Evolutionary conservation across 1,284 basidiomycete genomes (phyloP).

Genomic region (Rhodotorula sp.): DNA sequence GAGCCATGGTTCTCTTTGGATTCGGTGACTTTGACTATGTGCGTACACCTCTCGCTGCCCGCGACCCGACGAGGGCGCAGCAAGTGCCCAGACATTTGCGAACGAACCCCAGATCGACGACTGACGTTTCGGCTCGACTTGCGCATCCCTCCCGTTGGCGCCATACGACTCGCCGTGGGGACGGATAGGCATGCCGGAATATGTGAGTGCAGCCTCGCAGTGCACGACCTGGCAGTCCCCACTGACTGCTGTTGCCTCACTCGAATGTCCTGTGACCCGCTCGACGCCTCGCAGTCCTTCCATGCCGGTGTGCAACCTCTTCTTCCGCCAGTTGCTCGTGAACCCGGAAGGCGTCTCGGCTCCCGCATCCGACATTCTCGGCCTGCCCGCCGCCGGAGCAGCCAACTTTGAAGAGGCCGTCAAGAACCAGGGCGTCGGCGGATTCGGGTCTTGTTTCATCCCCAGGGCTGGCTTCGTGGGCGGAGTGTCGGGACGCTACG

Average conservation of each 20-base stretch:
- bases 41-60: background rate
- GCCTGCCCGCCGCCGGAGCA: constrained; percentile 29
- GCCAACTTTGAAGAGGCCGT: constrained; percentile 21
- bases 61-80: too few species aligned
- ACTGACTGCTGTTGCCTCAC: background rate
- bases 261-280: constrained; percentile 1
- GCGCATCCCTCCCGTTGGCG: too few species aligned
- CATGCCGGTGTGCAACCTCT: constrained; percentile 52
- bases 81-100: too few species aligned
- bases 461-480: constrained; percentile 37
- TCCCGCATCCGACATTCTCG: constrained; percentile 35
- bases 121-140: background rate
- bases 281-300: constrained; percentile 40
- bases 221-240: background rate
- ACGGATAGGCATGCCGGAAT: background rate
- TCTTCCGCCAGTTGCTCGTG: constrained; percentile 50
- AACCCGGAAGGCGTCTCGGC: constrained; percentile 29
- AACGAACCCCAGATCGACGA: background rate
- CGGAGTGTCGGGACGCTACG: constrained; percentile 24
- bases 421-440: constrained; percentile 36
- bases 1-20: constrained; percentile 30
- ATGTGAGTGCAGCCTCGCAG: background rate
- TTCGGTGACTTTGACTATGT: constrained; percentile 38
- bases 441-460: constrained; percentile 37
- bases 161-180: background rate